Percentiles rank a stretch among this genome's conserved stretches.
Evolutionary conservation across 2,329 filamentous ascomycete genomes (phyloP).

Genomic region (Seiridium unicorne): DNA sequence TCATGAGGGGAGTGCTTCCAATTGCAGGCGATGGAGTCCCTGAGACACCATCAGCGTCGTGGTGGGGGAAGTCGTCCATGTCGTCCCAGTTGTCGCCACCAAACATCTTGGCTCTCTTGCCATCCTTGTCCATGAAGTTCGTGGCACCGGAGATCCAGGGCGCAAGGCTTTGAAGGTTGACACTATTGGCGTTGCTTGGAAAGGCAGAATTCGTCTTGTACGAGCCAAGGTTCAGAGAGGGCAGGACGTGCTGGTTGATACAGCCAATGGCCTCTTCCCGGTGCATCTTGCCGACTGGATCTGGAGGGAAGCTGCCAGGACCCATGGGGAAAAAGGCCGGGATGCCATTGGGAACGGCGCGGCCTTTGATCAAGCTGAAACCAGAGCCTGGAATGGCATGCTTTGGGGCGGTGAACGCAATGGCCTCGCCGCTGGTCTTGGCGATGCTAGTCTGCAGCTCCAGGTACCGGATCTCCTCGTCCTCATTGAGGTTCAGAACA

Average conservation of each 20-base stretch:
- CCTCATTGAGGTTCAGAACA: constrained; percentile 66
- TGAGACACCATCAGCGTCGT: constrained; percentile 13
- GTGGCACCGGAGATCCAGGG: constrained; percentile 48
- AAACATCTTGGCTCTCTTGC: constrained; percentile 20
- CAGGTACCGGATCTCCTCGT: constrained; percentile 70
- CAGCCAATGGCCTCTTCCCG: constrained; percentile 65
- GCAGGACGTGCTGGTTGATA: constrained; percentile 68
- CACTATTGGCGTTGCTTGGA: constrained; percentile 39
- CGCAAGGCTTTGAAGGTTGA: constrained; percentile 52
- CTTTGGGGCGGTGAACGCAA: constrained; percentile 54
- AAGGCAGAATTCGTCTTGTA: constrained; percentile 34
- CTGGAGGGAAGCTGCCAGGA: constrained; percentile 45
- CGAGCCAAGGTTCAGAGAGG: constrained; percentile 53
- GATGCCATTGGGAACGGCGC: constrained; percentile 62
- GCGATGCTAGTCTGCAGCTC: constrained; percentile 63
- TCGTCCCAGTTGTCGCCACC: constrained; percentile 27
- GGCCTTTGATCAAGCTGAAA: constrained; percentile 62
- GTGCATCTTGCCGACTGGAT: constrained; percentile 64
- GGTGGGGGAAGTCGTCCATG: constrained; percentile 14
- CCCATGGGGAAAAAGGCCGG: constrained; percentile 59
- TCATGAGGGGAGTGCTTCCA: constrained; percentile 55
- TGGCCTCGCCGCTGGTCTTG: constrained; percentile 46
- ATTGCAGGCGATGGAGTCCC: constrained; percentile 31
- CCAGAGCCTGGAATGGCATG: constrained; percentile 52
- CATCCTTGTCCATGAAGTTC: constrained; percentile 33